These are phyloP conservation scores for Candida yuanshanica DNA, from an alignment of 805 yeast genomes.

Conservation along the genomic window DNA sequence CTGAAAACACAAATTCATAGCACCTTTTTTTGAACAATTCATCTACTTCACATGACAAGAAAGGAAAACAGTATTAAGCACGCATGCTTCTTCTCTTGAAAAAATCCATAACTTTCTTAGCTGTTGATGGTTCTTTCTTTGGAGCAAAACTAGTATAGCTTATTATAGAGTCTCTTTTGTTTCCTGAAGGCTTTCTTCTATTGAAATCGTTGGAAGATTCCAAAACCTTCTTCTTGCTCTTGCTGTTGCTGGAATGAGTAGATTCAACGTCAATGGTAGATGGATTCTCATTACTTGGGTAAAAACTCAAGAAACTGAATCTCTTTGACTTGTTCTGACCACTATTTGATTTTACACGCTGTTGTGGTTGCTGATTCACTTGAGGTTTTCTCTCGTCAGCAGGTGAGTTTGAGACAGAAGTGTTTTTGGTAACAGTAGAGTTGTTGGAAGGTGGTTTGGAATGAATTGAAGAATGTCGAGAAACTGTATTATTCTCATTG, in stretches of 20 bases:
- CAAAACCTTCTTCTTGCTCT: slow-evolving; percentile 18
- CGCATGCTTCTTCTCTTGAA: slow-evolving; percentile 60
- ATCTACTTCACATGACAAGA: not conserved
- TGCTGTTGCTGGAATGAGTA: slow-evolving; percentile 5
- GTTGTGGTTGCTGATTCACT: slow-evolving; percentile 9
- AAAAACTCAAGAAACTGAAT: slow-evolving; percentile 36
- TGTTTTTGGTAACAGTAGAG: slow-evolving; percentile 10
- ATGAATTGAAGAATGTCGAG: slow-evolving; percentile 10
- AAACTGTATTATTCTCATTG: slow-evolving; percentile 5
- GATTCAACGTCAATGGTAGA: slow-evolving; percentile 9
- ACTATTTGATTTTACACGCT: slow-evolving; percentile 5
- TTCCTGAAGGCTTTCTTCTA: slow-evolving; percentile 1
- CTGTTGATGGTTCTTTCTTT: slow-evolving; percentile 61
- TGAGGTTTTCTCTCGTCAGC: slow-evolving; percentile 7
- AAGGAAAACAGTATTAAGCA: slow-evolving; percentile 2
- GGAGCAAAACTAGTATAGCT: slow-evolving; percentile 24
- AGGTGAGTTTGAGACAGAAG: slow-evolving; percentile 6
- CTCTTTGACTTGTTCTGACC: slow-evolving; percentile 27
- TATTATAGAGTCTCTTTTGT: slow-evolving; percentile 12
- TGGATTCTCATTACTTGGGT: slow-evolving; percentile 11
- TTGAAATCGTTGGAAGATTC: slow-evolving; percentile 23
- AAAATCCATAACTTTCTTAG: slow-evolving; percentile 72
- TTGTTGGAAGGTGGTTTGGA: slow-evolving; percentile 14
- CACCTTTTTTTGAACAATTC: not conserved
- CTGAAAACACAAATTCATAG: not conserved